Percentiles rank a stretch among this genome's conserved stretches.
Evolutionary conservation across 257 asterid species (phyloP).

Genomic region (Ocimum tenuiflorum): DNA sequence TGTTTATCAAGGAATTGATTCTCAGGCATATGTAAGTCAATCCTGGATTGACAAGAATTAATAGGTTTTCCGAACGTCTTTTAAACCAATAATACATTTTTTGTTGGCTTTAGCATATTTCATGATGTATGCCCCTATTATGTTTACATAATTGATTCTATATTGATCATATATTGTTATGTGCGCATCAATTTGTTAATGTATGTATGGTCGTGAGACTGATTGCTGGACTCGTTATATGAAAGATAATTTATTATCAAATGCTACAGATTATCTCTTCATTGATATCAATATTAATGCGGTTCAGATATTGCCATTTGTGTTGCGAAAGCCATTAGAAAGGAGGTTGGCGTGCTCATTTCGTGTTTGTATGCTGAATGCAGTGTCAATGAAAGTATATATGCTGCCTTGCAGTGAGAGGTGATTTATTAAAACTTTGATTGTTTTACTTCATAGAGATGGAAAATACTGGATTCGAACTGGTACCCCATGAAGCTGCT

Average conservation of each 20-base stretch:
- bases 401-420: neutral
- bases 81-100: neutral
- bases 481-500: constrained; percentile 26
- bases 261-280: neutral
- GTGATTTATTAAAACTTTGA: constrained; percentile 3
- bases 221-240: neutral
- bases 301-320: neutral
- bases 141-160: neutral
- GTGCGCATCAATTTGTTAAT: constrained; percentile 1
- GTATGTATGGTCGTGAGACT: neutral
- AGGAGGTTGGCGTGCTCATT: too few species aligned
- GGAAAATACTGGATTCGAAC: constrained; percentile 34
- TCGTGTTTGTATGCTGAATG: too few species aligned
- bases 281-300: constrained; percentile 1
- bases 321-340: too few species aligned
- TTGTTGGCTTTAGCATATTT: neutral
- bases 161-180: neutral
- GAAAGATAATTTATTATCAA: neutral
- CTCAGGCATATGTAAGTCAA: neutral
- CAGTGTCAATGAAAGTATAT: too few species aligned
- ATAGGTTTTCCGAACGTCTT: neutral
- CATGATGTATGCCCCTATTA: neutral
- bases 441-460: constrained; percentile 21
- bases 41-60: constrained; percentile 3
- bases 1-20: neutral